Conservation (phyloP, 2,329 filamentous ascomycete species). For the Xylaria sp. region DNA sequence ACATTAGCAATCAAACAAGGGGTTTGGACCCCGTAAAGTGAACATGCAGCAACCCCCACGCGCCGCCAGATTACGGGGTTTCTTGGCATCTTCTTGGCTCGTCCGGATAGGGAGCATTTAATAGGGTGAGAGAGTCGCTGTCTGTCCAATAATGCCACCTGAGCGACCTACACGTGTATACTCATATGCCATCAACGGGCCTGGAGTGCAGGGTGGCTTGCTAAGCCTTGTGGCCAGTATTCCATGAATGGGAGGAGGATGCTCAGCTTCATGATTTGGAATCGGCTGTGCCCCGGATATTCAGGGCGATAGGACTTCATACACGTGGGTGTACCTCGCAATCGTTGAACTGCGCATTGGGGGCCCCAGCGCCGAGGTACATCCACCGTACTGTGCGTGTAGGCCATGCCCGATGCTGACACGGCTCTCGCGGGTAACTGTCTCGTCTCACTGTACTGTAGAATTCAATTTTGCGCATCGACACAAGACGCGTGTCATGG, state of each 20-base stretch:
- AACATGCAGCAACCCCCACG: constrained; percentile 31
- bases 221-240: constrained; percentile 5
- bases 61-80: constrained; percentile 26
- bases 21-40: constrained; percentile 38
- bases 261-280: constrained; percentile 22
- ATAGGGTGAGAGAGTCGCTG: not conserved
- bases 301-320: constrained; percentile 16
- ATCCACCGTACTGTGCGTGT: constrained; percentile 12
- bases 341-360: not conserved
- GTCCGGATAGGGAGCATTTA: constrained; percentile 2
- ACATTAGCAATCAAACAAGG: constrained; percentile 31
- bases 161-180: not conserved
- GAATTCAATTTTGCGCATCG: constrained; percentile 15
- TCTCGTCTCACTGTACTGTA: not conserved
- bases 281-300: constrained; percentile 16
- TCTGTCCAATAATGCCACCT: constrained; percentile 11
- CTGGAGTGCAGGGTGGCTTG: not conserved
- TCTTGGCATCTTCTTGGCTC: constrained; percentile 24
- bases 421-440: constrained; percentile 11
- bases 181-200: not conserved
- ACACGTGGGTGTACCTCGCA: constrained; percentile 3
- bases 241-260: constrained; percentile 1
- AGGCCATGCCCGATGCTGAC: not conserved
- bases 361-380: constrained; percentile 5
- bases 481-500: constrained; percentile 25